Evolutionary conservation across 148 eudicot species (phyloP).

Genomic region (Camellia lanceoleosa): DNA sequence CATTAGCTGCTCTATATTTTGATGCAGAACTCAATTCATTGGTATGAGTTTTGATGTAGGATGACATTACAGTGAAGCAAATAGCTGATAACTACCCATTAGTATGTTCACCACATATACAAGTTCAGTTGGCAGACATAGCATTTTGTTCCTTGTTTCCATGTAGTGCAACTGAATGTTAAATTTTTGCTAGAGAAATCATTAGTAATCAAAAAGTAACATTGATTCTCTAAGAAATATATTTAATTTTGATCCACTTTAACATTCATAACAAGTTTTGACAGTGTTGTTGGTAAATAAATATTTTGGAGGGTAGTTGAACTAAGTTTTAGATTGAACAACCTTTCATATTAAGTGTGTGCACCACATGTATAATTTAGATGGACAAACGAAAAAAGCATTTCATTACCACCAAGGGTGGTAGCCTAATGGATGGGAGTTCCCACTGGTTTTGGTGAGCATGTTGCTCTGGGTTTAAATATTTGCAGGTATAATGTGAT

Average conservation of each 20-base stretch:
- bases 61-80: background rate
- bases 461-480: too few species aligned
- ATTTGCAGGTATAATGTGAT: too few species aligned
- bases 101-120: background rate
- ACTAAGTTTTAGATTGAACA: too few species aligned
- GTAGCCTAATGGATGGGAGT: too few species aligned
- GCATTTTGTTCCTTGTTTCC: background rate
- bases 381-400: too few species aligned
- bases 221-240: background rate
- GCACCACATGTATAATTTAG: too few species aligned
- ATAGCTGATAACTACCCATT: background rate
- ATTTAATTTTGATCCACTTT: background rate
- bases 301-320: too few species aligned
- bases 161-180: background rate
- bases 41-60: slow-evolving; percentile 11
- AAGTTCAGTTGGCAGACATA: background rate
- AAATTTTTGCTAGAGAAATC: too few species aligned
- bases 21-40: background rate
- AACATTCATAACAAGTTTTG: background rate
- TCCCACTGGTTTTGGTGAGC: too few species aligned
- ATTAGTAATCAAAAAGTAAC: background rate
- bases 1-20: background rate
- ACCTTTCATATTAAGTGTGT: too few species aligned
- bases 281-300: background rate
- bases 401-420: too few species aligned